phyloP scores from a whole-genome alignment of 2,329 filamentous ascomycete genomes.

The Epichloe sibirici region DNA sequence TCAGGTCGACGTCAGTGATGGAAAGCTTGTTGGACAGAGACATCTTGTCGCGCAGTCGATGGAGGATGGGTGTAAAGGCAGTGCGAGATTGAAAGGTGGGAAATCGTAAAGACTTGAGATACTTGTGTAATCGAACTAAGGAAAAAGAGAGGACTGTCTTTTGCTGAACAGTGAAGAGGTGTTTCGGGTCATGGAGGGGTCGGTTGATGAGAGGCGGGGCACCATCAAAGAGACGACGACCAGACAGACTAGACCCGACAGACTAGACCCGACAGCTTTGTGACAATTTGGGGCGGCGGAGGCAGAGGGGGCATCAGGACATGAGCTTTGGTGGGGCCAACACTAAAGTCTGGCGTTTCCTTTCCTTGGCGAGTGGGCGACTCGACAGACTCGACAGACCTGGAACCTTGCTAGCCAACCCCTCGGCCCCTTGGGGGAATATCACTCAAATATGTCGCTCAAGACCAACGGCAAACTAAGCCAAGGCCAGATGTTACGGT shows the following conservation, averaged over 20 bases:
- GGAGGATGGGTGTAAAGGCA: no score
- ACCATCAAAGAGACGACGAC: background rate
- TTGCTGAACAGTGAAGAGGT: background rate
- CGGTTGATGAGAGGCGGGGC: conserved; percentile 1
- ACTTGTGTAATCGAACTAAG: background rate
- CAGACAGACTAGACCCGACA: no score
- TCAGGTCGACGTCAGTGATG: conserved; percentile 91
- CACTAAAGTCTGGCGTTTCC: background rate
- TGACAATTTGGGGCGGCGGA: background rate
- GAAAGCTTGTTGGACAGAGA: conserved; percentile 98
- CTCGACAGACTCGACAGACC: background rate
- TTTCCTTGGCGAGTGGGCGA: background rate
- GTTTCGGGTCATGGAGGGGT: conserved; percentile 6
- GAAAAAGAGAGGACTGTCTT: background rate
- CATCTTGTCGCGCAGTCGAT: conserved; percentile 46
- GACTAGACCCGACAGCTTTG: no score
- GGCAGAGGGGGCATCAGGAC: no score
- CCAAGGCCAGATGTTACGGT: no score
- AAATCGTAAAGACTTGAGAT: background rate
- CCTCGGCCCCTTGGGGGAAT: background rate
- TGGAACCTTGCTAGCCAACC: background rate
- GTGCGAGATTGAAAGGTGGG: background rate
- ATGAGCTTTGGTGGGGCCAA: conserved; percentile 1
- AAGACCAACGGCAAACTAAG: no score
- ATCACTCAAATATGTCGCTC: no score